Evolutionary conservation across 1,284 basidiomycete genomes (phyloP), one percentile per base, ranked within the genome.

Genomic region (Papiliotrema flavescens): DNA sequence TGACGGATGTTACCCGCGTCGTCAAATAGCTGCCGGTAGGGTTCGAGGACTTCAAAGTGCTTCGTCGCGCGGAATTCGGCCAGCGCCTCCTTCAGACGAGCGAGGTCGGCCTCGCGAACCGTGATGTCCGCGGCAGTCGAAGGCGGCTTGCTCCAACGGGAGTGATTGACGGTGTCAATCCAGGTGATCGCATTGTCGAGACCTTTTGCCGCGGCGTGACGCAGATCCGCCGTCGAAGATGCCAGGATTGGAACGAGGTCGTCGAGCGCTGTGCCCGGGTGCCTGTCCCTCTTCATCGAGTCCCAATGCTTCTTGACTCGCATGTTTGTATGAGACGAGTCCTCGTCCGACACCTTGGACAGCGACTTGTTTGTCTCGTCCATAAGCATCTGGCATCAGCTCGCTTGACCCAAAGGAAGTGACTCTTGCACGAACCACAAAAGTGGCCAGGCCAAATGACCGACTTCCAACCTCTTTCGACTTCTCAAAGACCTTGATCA

Each of bases 161-260:
- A 74, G 15, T 70, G 73, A 66, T 85, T 85, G 57, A 82, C 71
- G 43, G 75, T 66, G 17, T 77, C 68, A 26, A 84, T 59, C 49
- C 78, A 75, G 5, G 64, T 61, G 24, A 76, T 66, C 9, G 74
- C 70, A 23, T 73, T 73, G 15, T 58, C 58, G 17, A 83, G 66
- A 2, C 73, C 79, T 3, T 57, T 67, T 6, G 72, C 60, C 32
- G 75, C 75, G 0, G 80, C 74, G 4, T 60, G 47, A 17, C 83
- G 79, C 0, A 84, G 70, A 1, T 78, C 74, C 11, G 61, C 52
- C 0, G 83, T 83, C 2, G 79, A 71, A 15, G 73, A 63, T 11
- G 71, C 70, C 53, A 86, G 69, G 13, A 80, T 69, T 1, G 83
- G 81, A 9, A 85, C 63, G 36, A 86, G 71, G 47, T 82, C 63